Evolutionary conservation across 2,329 filamentous ascomycete species (phyloP), one percentile per base, ranked within the genome.

Genomic region (Epichloe typhina): DNA sequence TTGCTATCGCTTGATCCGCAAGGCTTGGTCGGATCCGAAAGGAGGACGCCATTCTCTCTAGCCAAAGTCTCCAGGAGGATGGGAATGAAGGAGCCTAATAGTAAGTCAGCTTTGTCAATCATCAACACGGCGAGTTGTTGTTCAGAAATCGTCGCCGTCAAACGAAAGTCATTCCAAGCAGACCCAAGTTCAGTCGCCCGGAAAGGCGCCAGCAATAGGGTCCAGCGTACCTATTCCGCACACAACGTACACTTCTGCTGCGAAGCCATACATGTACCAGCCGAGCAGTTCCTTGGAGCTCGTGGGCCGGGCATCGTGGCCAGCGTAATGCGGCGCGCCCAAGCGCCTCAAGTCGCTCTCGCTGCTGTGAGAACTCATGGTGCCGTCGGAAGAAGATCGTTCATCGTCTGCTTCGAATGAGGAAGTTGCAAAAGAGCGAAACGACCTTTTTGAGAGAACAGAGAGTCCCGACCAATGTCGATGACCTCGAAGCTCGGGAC

Each of bases 201-300:
- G 17, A 17, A 17, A 17, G 17, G 17, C 17, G 17, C 17, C 17
- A 17, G 17, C 17, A 17, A 17, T 17, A 17, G 17, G 17, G 17
- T 12, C 26, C 23, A 2, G 71, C 82, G 64, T 66, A 87, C 90
- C 91, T 51, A 69, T 69, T 49, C 66, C 69, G 66, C 93, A 97
- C 51, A 97, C 87, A 15, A 94, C 88, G 66, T 96, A 97, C 50
- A 94, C 91, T 71, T 98, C 93, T 19, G 91, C 89, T 23, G 93
- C 93, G 75, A 95, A 97, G 41, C 86, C 86, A 72, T 97, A 97
- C 65, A 85, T 84, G 69, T 97, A 98, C 87, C 94, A 98, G 59
- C 91, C 93, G 39, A 82, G 74, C 53, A 97, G 77, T 76, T 98
- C 93, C 67, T 86, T 91, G 59, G 71, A 72, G 66, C 87, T 95